Evolutionary conservation across 148 eudicot genomes (phyloP), one percentile per base, ranked within the genome.

Genomic region (Silene latifolia): DNA sequence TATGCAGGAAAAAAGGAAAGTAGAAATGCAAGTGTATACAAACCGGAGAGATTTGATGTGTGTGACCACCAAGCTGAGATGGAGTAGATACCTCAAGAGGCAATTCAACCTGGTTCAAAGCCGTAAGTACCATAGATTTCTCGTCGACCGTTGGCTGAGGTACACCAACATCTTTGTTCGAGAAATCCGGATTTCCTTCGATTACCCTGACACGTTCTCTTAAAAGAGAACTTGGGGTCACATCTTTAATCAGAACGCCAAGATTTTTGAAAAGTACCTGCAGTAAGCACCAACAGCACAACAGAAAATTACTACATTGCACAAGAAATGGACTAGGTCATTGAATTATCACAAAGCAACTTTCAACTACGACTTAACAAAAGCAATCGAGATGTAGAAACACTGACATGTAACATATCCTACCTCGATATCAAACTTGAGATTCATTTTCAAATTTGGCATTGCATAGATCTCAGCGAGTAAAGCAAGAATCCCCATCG

Each of bases 381-480:
- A 60, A 60, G 64, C 56, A 68, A 44, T 44, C 58, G 21, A 3
- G 32, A 47, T 47, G 60, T 44, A 35, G 39, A 35, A 35, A 35
- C n/a, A 15, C 69, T 65, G 12, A 72, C 7, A 20, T 15, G 68
- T 29, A 32, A 72, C 64, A 21, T 4, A 58, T 39, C 61, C 69
- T 84, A 94, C 98, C 97, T 94, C 98, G 21, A 94, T 94, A 82
- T 94, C 98, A 90, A 94, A 94, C 78, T 94, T 91, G 63, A 92
- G 93, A 76, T 92, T 90, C 98, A 94, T 91, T 83, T 94, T 94
- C 75, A 91, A 82, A 84, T 89, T 92, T 66, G 98, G 96, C 98
- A 91, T 90, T 20, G 89, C 96, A 82, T 94, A 92, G 25, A 94
- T 94, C 87, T 94, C 98, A 72, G 89, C 86, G 61, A 94, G 93